Percentiles rank a stretch among this genome's conserved stretches.
Conservation (phyloP, 768 basidiomycete species). For the Rhodocollybia butyracea region DNA sequence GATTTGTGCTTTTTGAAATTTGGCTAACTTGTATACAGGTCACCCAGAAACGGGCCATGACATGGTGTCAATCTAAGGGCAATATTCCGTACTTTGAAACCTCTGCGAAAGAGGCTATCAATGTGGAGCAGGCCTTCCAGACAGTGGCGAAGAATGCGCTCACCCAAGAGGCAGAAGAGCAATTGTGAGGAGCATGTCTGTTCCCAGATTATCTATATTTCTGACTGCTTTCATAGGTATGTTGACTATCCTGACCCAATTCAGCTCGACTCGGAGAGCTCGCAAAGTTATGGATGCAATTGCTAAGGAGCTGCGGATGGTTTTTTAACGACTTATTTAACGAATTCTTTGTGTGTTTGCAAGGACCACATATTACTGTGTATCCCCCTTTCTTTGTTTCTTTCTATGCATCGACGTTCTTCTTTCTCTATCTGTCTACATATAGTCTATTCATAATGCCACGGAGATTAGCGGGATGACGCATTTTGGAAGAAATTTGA, state of each 20-base stretch:
- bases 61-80: slow-evolving; percentile 99
- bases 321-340: too few relatives aligned
- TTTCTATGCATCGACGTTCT: neutral
- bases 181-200: slow-evolving; percentile 58
- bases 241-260: slow-evolving; percentile 99
- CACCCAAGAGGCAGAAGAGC: slow-evolving; percentile 95
- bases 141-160: slow-evolving; percentile 99
- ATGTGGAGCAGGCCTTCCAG: slow-evolving; percentile 99
- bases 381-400: neutral
- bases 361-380: neutral
- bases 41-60: slow-evolving; percentile 99
- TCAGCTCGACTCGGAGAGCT: slow-evolving; percentile 89
- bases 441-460: slow-evolving; percentile 7
- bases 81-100: slow-evolving; percentile 99
- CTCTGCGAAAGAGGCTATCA: slow-evolving; percentile 99
- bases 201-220: slow-evolving; percentile 5
- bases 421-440: slow-evolving; percentile 1
- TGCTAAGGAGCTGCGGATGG: slow-evolving; percentile 47
- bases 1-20: neutral
- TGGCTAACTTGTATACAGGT: slow-evolving; percentile 50
- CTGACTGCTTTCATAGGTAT: slow-evolving; percentile 53
- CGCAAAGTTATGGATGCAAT: slow-evolving; percentile 89
- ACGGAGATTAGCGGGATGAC: slow-evolving; percentile 6
- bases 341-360: neutral
- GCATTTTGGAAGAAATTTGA: neutral